Evolutionary conservation across 768 basidiomycete genomes (phyloP), one percentile per base, ranked within the genome.

Genomic region (Boletus reticulatus): DNA sequence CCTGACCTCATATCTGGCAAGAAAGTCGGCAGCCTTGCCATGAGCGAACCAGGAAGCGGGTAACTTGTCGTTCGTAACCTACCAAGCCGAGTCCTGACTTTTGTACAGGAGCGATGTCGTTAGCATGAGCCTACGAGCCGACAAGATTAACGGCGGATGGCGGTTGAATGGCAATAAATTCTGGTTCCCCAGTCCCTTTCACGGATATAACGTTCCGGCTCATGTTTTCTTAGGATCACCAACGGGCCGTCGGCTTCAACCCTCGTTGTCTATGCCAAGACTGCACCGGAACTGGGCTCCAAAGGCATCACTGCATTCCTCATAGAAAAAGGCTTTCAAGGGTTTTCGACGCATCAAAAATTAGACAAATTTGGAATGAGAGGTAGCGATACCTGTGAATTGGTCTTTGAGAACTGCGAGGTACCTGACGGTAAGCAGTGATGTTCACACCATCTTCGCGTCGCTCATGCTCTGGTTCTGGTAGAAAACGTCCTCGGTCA

Each of bases 301-400:
- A 94, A 89, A 67, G 93, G 94, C 20, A 93, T 97, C 59, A 96
- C 94, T 0, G 84, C 94, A 0, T 97, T 97, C 71, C 85, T 97
- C 60, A 77, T 98, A 58, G 93, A 96, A 74, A 87, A 82, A 43
- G 85, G 75, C 8, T 93, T 89, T 69, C 71, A 80, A 42, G 95
- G 93, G 1, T 95, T 95, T 72, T 92, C 92, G 7, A 89, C 92
- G 0, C 88, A 89, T 61, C 91, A 88, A 56, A 94, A 95, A 64
- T 77, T 98, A 20, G 95, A 98, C 71, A 98, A 98, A 70, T 86
- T 97, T 66, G 95, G 95, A 1, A 98, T 98, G 95, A 78, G 95
- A 62, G 95, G 95, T 38, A 92, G 90, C 56, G 94, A 97, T 63
- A 98, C 95, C 4, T 93, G 92, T 60, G 95, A 98, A 67, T 75